Evolutionary conservation across 106 monocot species (phyloP).

Genomic region (Narthecium ossifragum): DNA sequence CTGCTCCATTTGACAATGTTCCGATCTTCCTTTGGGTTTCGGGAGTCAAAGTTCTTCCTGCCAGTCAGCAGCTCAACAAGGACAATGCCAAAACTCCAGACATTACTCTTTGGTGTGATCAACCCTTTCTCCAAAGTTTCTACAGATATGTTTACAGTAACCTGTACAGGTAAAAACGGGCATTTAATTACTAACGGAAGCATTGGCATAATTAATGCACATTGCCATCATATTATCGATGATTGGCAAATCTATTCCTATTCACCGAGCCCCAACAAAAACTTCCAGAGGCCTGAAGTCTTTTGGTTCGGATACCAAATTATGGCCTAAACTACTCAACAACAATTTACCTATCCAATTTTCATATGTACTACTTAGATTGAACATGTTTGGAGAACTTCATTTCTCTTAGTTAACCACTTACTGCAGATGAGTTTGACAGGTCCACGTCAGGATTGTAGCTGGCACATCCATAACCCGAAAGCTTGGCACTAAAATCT

Average conservation of each 20-base stretch:
- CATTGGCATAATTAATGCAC: too few relatives aligned
- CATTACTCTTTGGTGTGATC: conserved; percentile 89
- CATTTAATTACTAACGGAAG: too few relatives aligned
- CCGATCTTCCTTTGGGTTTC: conserved; percentile 61
- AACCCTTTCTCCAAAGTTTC: conserved; percentile 65
- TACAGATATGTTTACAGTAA: conserved; percentile 47
- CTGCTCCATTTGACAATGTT: conserved; percentile 82
- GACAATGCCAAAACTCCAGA: conserved; percentile 79
- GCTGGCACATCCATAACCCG: conserved; percentile 76
- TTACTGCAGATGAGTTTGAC: conserved; percentile 52
- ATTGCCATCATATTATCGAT: too few relatives aligned
- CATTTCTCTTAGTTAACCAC: too few relatives aligned
- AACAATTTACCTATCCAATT: too few relatives aligned
- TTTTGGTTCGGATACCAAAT: too few relatives aligned
- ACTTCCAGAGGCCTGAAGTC: too few relatives aligned
- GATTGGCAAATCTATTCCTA: too few relatives aligned
- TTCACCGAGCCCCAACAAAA: too few relatives aligned
- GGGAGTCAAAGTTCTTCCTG: conserved; percentile 49
- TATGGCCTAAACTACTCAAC: too few relatives aligned
- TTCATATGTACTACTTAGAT: too few relatives aligned
- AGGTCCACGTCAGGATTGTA: conserved; percentile 46
- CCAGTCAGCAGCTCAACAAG: conserved; percentile 84
- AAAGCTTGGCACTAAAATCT: conserved; percentile 91
- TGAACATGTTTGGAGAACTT: too few relatives aligned
- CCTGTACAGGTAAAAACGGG: conserved; percentile 22